Evolutionary conservation across 2,329 filamentous ascomycete genomes (phyloP).

Genomic region (Trichophaea hybrida): DNA sequence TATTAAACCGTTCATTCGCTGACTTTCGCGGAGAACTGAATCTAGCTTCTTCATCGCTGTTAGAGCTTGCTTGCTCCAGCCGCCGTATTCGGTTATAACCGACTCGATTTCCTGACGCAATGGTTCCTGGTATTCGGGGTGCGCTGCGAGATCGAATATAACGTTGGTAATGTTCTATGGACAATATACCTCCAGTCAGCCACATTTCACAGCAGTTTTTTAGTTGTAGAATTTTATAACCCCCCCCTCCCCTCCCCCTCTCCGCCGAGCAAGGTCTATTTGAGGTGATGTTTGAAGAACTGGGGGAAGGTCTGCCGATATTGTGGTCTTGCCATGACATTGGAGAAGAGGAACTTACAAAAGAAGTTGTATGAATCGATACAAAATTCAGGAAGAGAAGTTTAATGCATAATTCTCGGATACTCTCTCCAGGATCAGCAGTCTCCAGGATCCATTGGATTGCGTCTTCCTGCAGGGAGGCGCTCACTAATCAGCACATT

Average conservation of each 20-base stretch:
- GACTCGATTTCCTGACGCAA: conserved; percentile 31
- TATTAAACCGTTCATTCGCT: conserved; percentile 32
- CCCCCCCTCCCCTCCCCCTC: too few relatives aligned
- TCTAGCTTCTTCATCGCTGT: conserved; percentile 32
- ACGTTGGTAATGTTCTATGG: conserved; percentile 31
- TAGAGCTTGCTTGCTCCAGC: conserved; percentile 32
- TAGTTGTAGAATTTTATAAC: too few relatives aligned
- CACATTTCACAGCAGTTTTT: too few relatives aligned
- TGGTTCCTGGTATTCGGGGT: conserved; percentile 23
- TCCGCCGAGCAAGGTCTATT: too few relatives aligned
- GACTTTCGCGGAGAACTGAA: conserved; percentile 34
- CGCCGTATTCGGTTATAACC: conserved; percentile 25
- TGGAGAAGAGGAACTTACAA: conserved; percentile 2
- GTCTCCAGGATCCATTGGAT: conserved; percentile 21
- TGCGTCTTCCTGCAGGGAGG: conserved; percentile 14
- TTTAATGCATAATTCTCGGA: conserved; percentile 12
- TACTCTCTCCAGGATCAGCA: conserved; percentile 9
- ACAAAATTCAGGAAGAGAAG: conserved; percentile 19
- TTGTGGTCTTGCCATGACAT: not conserved
- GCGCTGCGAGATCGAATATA: conserved; percentile 31
- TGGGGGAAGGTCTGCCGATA: not conserved
- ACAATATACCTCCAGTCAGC: not conserved
- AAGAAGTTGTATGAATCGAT: conserved; percentile 22
- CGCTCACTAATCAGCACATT: not conserved
- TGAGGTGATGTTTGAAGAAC: too few relatives aligned